These are phyloP conservation scores for Monilinia laxa DNA, from an alignment of 2,329 filamentous ascomycete genomes.

Conservation along the genomic window DNA sequence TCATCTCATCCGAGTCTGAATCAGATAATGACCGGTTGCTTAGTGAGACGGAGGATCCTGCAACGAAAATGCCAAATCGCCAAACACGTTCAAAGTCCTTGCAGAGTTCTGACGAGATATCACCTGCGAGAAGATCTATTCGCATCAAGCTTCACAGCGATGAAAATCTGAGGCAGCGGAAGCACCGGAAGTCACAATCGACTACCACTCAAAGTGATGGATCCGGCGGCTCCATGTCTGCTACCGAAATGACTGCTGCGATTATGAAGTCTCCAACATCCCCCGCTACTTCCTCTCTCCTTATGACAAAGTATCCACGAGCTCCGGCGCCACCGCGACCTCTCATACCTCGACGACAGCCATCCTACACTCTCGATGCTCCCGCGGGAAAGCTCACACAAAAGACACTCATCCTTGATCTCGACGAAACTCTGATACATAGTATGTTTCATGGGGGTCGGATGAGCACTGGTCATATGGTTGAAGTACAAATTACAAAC, in stretches of 20 bases:
- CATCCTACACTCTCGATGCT: conserved; percentile 71
- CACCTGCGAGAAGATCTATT: conserved; percentile 74
- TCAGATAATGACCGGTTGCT: conserved; percentile 50
- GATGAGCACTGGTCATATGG: conserved; percentile 97
- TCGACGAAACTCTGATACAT: conserved; percentile 97
- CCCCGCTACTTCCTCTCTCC: conserved; percentile 59
- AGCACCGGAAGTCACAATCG: conserved; percentile 61
- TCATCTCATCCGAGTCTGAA: conserved; percentile 64
- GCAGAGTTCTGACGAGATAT: conserved; percentile 60
- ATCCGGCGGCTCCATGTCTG: conserved; percentile 36
- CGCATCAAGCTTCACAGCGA: conserved; percentile 87
- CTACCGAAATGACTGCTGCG: conserved; percentile 59
- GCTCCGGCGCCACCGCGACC: conserved; percentile 86
- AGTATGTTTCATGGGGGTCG: conserved; percentile 95
- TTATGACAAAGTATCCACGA: conserved; percentile 85
- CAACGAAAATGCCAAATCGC: conserved; percentile 38
- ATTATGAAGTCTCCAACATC: conserved; percentile 94
- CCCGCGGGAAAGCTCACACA: conserved; percentile 58
- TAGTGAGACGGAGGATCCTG: conserved; percentile 30
- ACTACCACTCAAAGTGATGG: conserved; percentile 46
- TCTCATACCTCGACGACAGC: conserved; percentile 82
- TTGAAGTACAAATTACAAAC: conserved; percentile 86
- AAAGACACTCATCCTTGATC: conserved; percentile 92
- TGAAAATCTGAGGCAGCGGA: conserved; percentile 70
- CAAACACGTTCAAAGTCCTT: conserved; percentile 65